Percentiles rank a stretch among this genome's conserved stretches.
These are phyloP conservation scores for Wallemia hederae DNA, from an alignment of 1,284 basidiomycete species.

Conservation along the genomic window DNA sequence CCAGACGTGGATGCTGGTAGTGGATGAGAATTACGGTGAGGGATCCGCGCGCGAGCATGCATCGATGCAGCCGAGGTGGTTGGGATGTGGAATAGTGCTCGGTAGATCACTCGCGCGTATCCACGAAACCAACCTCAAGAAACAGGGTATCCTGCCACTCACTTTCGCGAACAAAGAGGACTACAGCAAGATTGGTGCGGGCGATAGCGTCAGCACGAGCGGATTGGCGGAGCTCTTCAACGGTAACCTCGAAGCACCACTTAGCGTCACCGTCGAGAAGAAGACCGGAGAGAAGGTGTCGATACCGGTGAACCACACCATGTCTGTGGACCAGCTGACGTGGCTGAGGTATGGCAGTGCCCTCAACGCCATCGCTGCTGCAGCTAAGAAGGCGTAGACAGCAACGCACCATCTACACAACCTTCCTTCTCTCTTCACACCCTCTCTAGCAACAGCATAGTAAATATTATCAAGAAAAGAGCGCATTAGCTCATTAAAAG, in stretches of 20 bases:
- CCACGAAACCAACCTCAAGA: constrained; percentile 95
- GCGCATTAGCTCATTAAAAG: too few relatives aligned
- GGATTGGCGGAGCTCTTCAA: constrained; percentile 27
- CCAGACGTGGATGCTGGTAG: constrained; percentile 78
- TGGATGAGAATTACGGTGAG: constrained; percentile 92
- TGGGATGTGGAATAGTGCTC: constrained; percentile 56
- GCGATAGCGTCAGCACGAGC: constrained; percentile 32
- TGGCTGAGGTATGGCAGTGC: constrained; percentile 67
- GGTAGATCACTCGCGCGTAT: constrained; percentile 90
- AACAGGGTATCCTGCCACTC: constrained; percentile 76
- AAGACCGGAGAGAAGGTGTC: constrained; percentile 30
- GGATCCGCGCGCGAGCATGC: constrained; percentile 96
- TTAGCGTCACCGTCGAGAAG: constrained; percentile 41
- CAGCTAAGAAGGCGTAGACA: neutral
- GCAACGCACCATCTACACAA: too few relatives aligned
- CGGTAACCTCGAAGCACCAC: constrained; percentile 23
- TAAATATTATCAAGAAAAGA: too few relatives aligned
- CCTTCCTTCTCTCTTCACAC: too few relatives aligned
- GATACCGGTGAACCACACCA: constrained; percentile 51
- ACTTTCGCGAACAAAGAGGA: constrained; percentile 68
- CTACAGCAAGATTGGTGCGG: constrained; percentile 50
- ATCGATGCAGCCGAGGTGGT: constrained; percentile 83
- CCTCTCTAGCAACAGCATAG: too few relatives aligned
- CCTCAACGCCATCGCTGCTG: constrained; percentile 24
- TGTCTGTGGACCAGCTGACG: constrained; percentile 60